Conservation (phyloP, 2,329 filamentous ascomycete genomes). For the Apiospora kogelbergensis region DNA sequence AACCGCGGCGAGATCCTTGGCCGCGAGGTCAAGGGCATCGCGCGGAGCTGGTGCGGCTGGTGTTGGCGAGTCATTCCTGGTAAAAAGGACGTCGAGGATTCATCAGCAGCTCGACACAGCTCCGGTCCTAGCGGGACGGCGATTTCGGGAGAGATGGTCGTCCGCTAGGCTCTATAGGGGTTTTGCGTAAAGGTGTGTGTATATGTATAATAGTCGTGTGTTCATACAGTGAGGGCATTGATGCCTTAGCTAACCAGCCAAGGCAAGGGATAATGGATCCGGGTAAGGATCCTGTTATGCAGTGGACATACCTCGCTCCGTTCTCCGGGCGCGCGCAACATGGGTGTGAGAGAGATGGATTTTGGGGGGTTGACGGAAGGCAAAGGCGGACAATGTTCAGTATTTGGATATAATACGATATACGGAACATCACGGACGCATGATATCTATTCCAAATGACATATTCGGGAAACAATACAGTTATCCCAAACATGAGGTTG, state of each 20-base stretch:
- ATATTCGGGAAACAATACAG: slow-evolving; percentile 12
- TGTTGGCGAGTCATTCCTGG: slow-evolving; percentile 75
- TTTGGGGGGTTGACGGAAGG: background rate
- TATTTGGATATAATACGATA: background rate
- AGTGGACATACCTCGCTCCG: background rate
- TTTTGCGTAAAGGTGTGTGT: background rate
- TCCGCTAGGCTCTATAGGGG: background rate
- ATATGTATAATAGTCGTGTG: background rate
- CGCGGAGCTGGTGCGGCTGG: slow-evolving; percentile 90
- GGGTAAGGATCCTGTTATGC: background rate
- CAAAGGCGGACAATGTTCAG: no score
- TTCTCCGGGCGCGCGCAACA: background rate
- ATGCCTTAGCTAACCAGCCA: background rate
- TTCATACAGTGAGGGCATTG: background rate
- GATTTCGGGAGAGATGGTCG: background rate
- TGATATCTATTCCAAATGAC: background rate
- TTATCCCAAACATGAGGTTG: background rate
- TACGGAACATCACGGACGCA: background rate
- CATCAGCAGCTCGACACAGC: background rate
- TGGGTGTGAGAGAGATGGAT: background rate
- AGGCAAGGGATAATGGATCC: background rate
- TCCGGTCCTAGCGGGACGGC: background rate
- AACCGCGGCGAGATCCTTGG: slow-evolving; percentile 64
- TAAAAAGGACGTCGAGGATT: slow-evolving; percentile 37
- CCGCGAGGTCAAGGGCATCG: slow-evolving; percentile 66